Percentiles rank a stretch among this genome's conserved stretches.
Evolutionary conservation across 2,329 filamentous ascomycete species (phyloP).

Genomic region (Arthrinium puccinioides): DNA sequence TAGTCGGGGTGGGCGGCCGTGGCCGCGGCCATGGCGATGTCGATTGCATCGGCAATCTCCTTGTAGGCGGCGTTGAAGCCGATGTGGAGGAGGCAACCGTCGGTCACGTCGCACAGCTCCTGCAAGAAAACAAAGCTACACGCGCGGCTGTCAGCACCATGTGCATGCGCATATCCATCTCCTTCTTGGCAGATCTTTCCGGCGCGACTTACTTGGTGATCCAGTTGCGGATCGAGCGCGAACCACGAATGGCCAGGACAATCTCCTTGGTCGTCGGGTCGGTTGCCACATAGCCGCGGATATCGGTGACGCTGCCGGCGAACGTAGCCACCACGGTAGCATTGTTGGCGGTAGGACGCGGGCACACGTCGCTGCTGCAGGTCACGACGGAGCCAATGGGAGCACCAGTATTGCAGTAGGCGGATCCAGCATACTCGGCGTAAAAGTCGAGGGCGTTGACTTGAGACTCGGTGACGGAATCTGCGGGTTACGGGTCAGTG

Average conservation of each 20-base stretch:
- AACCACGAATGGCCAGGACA: constrained; percentile 13
- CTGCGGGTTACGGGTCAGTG: too few species aligned
- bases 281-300: constrained; percentile 12
- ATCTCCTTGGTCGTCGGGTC: constrained; percentile 13
- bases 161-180: too few species aligned
- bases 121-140: constrained; percentile 33
- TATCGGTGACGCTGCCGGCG: constrained; percentile 7
- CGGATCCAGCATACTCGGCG: constrained; percentile 42
- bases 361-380: constrained; percentile 36
- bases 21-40: constrained; percentile 36
- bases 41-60: constrained; percentile 37
- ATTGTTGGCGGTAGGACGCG: constrained; percentile 7
- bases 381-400: constrained; percentile 29
- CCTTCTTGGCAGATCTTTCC: too few species aligned
- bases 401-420: constrained; percentile 44
- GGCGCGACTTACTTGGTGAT: constrained; percentile 10
- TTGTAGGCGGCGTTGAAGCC: constrained; percentile 56
- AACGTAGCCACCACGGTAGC: constrained; percentile 11
- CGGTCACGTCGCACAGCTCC: constrained; percentile 27
- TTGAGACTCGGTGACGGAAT: constrained; percentile 15
- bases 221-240: constrained; percentile 9
- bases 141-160: not conserved
- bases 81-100: constrained; percentile 42
- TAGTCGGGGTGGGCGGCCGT: constrained; percentile 40
- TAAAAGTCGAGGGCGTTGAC: constrained; percentile 38